phyloP scores from a whole-genome alignment of 2,329 filamentous ascomycete species.

The Botrytis fragariae region DNA sequence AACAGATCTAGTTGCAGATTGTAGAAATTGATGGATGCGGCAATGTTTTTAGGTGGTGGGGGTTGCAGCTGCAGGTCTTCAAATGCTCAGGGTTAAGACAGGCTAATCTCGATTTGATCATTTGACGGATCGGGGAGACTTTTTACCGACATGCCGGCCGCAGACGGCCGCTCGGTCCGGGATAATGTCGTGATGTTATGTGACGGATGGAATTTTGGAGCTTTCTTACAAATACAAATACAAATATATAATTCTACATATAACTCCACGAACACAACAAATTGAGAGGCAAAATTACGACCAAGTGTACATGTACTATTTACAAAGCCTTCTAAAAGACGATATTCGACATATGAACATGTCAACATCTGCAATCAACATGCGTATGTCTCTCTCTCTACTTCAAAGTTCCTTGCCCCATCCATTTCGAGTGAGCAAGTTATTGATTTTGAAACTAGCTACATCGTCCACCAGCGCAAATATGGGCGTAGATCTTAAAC shows the following conservation, averaged over 20 bases:
- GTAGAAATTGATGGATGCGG: constrained; percentile 17
- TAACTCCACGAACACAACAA: constrained; percentile 3
- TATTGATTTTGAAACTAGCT: constrained; percentile 29
- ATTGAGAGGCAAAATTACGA: constrained; percentile 8
- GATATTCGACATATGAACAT: constrained; percentile 29
- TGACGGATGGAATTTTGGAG: background rate
- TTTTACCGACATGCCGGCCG: background rate
- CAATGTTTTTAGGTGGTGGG: constrained; percentile 22
- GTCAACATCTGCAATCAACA: constrained; percentile 32
- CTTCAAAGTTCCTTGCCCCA: background rate
- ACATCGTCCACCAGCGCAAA: constrained; percentile 31
- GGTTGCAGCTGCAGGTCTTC: constrained; percentile 21
- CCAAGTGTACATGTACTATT: constrained; percentile 25
- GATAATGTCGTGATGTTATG: constrained; percentile 7
- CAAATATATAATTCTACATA: constrained; percentile 17
- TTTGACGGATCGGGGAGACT: background rate
- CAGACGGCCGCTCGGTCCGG: background rate
- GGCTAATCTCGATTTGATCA: constrained; percentile 19
- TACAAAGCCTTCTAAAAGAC: constrained; percentile 26
- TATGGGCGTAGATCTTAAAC: constrained; percentile 32
- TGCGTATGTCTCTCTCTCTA: constrained; percentile 31
- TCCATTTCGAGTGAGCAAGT: constrained; percentile 1
- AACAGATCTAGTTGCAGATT: constrained; percentile 10
- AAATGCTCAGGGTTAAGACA: constrained; percentile 23
- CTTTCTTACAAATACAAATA: constrained; percentile 28